A percentile compares a stretch with the other conserved stretches of the same genome.
These are phyloP conservation scores for Iberis amara DNA, from an alignment of 441 rosid genomes.

Conservation along the genomic window DNA sequence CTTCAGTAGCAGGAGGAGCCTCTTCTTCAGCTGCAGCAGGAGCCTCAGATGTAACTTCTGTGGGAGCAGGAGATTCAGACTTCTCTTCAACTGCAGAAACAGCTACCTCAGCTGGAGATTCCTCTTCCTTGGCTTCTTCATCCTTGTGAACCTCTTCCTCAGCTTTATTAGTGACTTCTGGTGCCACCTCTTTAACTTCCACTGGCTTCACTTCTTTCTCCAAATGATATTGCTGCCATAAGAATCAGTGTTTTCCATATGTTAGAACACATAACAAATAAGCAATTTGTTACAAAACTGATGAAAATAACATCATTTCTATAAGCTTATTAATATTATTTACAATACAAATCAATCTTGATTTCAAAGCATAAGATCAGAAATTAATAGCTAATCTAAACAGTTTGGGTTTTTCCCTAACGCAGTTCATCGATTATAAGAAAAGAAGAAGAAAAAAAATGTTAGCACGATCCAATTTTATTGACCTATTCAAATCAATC, in stretches of 20 bases:
- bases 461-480: neutral
- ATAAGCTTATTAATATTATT: too few relatives aligned
- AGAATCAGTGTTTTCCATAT: neutral
- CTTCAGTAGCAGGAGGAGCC: constrained; percentile 39
- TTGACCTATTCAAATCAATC: constrained; percentile 24
- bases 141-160: constrained; percentile 33
- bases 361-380: too few relatives aligned
- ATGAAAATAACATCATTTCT: too few relatives aligned
- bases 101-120: constrained; percentile 31
- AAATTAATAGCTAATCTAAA: too few relatives aligned
- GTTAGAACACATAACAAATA: neutral
- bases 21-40: constrained; percentile 38
- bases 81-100: constrained; percentile 32
- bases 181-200: constrained; percentile 50
- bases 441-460: too few relatives aligned
- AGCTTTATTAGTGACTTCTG: constrained; percentile 36
- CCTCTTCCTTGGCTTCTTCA: constrained; percentile 41
- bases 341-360: too few relatives aligned
- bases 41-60: constrained; percentile 32
- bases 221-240: constrained; percentile 66
- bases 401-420: too few relatives aligned
- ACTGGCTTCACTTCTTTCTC: constrained; percentile 59
- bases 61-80: too few relatives aligned
- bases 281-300: too few relatives aligned
- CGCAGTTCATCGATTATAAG: too few relatives aligned